A percentile compares a stretch with the other conserved stretches of the same genome.
These are phyloP conservation scores for Suillus cothurnatus DNA, from an alignment of 768 basidiomycete species.

Conservation along the genomic window DNA sequence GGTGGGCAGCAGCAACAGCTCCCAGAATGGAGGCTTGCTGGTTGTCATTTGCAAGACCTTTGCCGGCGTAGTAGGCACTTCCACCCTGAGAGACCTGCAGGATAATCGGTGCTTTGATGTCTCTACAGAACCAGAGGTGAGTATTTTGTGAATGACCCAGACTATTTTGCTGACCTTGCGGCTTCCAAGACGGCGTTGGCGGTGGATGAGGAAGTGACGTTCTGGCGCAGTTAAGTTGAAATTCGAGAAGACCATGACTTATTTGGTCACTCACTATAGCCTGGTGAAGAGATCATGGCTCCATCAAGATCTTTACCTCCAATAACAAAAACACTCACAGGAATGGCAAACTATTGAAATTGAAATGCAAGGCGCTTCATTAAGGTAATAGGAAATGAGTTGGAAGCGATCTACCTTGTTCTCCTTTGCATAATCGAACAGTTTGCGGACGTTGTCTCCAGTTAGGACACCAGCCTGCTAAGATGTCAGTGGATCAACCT, in stretches of 20 bases:
- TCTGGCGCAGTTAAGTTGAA: constrained; percentile 48
- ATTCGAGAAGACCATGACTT: neutral
- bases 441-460: constrained; percentile 91
- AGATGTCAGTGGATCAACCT: constrained; percentile 11
- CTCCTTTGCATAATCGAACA: constrained; percentile 93
- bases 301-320: neutral
- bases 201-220: constrained; percentile 94
- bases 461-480: constrained; percentile 90
- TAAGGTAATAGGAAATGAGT: neutral
- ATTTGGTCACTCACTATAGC: constrained; percentile 65
- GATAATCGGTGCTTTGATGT: constrained; percentile 97
- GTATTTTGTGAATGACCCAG: constrained; percentile 7
- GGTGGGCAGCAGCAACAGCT: constrained; percentile 89
- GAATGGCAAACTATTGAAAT: constrained; percentile 71
- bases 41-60: constrained; percentile 92
- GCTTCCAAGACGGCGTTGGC: constrained; percentile 96
- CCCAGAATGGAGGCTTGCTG: constrained; percentile 96
- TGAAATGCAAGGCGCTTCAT: constrained; percentile 17
- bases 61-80: constrained; percentile 94
- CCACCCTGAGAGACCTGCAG: constrained; percentile 98
- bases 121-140: constrained; percentile 46
- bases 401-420: constrained; percentile 62
- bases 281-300: constrained; percentile 35
- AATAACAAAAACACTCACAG: constrained; percentile 52
- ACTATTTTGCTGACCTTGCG: constrained; percentile 60